Conservation (phyloP, 169 alveolate genomes). For the Plasmodium gonderi region DNA sequence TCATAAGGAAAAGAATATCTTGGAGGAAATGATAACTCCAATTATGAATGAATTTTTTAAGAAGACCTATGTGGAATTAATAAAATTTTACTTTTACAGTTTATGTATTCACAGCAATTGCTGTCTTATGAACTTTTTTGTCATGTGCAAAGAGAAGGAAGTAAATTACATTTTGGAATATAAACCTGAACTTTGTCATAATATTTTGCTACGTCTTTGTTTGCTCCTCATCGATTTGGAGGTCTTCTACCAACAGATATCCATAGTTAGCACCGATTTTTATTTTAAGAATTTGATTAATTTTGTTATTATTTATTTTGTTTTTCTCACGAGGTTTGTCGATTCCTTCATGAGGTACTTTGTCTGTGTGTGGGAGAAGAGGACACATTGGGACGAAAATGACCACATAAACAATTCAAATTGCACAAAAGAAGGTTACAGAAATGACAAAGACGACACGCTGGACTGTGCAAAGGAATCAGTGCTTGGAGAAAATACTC, state of each 20-base stretch:
- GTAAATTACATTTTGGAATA: conserved; percentile 10
- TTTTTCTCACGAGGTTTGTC: background rate
- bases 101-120: conserved; percentile 8
- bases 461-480: no score
- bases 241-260: conserved; percentile 25
- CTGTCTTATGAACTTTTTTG: conserved; percentile 1
- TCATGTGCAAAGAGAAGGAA: conserved; percentile 36
- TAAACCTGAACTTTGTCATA: conserved; percentile 44
- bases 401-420: background rate
- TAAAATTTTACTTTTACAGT: conserved; percentile 35
- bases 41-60: conserved; percentile 21
- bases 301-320: conserved; percentile 59
- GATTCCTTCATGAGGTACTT: conserved; percentile 15
- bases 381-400: background rate
- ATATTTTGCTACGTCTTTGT: conserved; percentile 47
- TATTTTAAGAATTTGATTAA: conserved; percentile 46
- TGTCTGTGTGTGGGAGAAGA: conserved; percentile 29
- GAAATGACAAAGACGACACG: background rate
- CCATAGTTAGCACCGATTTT: background rate
- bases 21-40: background rate
- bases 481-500: no score
- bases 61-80: background rate
- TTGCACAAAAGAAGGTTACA: background rate
- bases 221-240: conserved; percentile 47
- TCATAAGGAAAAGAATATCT: no score